These are phyloP conservation scores for Cladobotryum mycophilum DNA, from an alignment of 2,329 filamentous ascomycete genomes.

Conservation along the genomic window DNA sequence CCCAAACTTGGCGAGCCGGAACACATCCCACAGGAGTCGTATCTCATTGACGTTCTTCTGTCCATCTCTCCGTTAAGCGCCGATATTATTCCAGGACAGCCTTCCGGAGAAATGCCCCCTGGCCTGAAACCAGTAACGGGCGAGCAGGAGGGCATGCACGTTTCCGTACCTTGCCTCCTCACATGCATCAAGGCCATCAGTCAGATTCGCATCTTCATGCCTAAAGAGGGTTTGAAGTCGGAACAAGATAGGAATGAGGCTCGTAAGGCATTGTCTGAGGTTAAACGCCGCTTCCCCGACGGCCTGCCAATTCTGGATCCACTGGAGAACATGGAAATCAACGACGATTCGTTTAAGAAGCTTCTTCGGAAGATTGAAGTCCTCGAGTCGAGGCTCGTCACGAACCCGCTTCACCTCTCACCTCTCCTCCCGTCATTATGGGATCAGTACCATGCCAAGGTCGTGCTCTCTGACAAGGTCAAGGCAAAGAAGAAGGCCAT, in stretches of 20 bases:
- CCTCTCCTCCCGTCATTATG: conserved; percentile 78
- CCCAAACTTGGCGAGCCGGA: conserved; percentile 63
- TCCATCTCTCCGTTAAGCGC: conserved; percentile 46
- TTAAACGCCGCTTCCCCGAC: conserved; percentile 83
- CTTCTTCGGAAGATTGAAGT: conserved; percentile 94
- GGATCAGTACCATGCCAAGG: conserved; percentile 78
- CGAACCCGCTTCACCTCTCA: conserved; percentile 88
- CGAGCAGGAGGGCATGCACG: conserved; percentile 26
- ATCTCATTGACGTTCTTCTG: conserved; percentile 77
- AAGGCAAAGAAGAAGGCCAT: conserved; percentile 87
- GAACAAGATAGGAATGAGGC: conserved; percentile 60
- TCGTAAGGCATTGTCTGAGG: conserved; percentile 67
- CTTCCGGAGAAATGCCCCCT: conserved; percentile 45
- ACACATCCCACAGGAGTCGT: conserved; percentile 66
- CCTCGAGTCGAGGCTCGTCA: conserved; percentile 79
- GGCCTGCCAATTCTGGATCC: conserved; percentile 85
- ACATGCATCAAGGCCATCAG: conserved; percentile 80
- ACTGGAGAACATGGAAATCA: conserved; percentile 93
- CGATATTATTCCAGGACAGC: conserved; percentile 34
- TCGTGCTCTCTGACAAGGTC: conserved; percentile 68
- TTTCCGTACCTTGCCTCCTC: conserved; percentile 69
- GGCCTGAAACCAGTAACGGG: conserved; percentile 44
- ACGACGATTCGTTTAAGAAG: conserved; percentile 88
- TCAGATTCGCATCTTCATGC: conserved; percentile 76
- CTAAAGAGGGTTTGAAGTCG: conserved; percentile 62